Evolutionary conservation across 805 yeast genomes (phyloP).

Genomic region (Zygosaccharomyces siamensis): DNA sequence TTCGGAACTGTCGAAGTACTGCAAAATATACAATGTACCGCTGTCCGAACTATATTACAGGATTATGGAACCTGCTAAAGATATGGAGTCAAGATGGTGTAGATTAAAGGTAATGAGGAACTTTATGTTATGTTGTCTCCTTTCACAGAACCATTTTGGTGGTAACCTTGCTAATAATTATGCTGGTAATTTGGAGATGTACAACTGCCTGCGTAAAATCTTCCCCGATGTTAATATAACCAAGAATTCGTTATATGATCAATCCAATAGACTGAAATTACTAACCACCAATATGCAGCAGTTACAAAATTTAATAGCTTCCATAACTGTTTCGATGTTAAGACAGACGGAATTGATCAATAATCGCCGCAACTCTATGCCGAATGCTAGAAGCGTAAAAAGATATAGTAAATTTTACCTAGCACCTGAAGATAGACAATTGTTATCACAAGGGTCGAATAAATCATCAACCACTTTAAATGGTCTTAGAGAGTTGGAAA

Average conservation of each 20-base stretch:
- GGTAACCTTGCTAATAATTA: conserved; percentile 10
- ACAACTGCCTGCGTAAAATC: conserved; percentile 3
- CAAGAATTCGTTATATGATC: background rate
- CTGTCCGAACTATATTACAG: conserved; percentile 30
- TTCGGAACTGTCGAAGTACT: conserved; percentile 38
- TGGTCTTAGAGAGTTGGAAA: conserved; percentile 8
- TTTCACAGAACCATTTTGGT: conserved; percentile 31
- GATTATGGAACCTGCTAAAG: conserved; percentile 15
- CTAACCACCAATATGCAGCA: conserved; percentile 7
- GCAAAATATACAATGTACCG: conserved; percentile 41
- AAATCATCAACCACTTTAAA: conserved; percentile 3
- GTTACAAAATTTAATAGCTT: conserved; percentile 4
- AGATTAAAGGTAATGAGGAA: conserved; percentile 39
- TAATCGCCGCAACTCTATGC: conserved; percentile 1
- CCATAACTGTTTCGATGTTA: conserved; percentile 7
- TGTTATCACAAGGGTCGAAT: background rate
- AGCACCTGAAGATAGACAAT: background rate
- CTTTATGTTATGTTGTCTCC: conserved; percentile 40
- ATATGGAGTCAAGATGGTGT: conserved; percentile 32
- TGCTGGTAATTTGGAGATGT: conserved; percentile 6
- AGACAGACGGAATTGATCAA: conserved; percentile 2
- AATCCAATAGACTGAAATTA: conserved; percentile 5
- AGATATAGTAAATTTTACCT: background rate
- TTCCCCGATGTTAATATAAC: conserved; percentile 6
- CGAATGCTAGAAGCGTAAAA: background rate